Conservation (phyloP, 1,284 basidiomycete species). For the Austropuccinia psidii region DNA sequence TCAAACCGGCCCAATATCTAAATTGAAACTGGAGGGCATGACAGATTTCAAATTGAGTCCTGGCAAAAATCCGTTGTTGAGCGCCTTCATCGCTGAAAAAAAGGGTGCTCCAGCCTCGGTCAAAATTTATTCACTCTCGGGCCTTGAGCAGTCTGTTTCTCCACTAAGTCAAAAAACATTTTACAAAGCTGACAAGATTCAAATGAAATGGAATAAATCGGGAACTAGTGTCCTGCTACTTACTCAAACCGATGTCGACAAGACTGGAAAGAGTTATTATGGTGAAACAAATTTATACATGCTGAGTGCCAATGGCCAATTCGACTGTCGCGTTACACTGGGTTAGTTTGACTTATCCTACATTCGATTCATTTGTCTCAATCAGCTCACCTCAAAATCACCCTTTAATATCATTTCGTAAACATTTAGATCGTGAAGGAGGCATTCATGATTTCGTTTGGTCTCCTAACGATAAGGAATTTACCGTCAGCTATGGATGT, state of each 20-base stretch:
- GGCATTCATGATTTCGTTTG: constrained; percentile 94
- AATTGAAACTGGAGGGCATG: constrained; percentile 72
- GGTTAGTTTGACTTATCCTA: constrained; percentile 44
- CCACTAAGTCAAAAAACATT: constrained; percentile 67
- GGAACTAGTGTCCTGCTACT: constrained; percentile 64
- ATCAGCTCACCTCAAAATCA: neutral
- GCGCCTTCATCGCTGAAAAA: constrained; percentile 87
- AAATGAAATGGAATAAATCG: constrained; percentile 92
- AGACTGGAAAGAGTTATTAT: constrained; percentile 94
- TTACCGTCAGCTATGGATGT: constrained; percentile 93
- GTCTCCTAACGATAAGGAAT: constrained; percentile 91
- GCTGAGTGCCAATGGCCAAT: constrained; percentile 86
- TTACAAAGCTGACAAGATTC: constrained; percentile 88
- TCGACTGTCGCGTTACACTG: constrained; percentile 81
- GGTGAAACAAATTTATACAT: constrained; percentile 94
- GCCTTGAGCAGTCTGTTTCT: constrained; percentile 58
- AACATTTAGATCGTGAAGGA: constrained; percentile 75
- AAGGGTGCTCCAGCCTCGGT: constrained; percentile 92
- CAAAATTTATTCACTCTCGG: constrained; percentile 69
- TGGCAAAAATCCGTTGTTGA: constrained; percentile 71
- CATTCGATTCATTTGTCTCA: neutral
- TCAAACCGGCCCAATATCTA: constrained; percentile 68
- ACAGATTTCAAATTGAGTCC: constrained; percentile 68
- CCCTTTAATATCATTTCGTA: neutral
- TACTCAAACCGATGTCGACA: constrained; percentile 93